These are phyloP conservation scores for Venturia pyrina DNA, from an alignment of 2,329 filamentous ascomycete genomes.

Conservation along the genomic window DNA sequence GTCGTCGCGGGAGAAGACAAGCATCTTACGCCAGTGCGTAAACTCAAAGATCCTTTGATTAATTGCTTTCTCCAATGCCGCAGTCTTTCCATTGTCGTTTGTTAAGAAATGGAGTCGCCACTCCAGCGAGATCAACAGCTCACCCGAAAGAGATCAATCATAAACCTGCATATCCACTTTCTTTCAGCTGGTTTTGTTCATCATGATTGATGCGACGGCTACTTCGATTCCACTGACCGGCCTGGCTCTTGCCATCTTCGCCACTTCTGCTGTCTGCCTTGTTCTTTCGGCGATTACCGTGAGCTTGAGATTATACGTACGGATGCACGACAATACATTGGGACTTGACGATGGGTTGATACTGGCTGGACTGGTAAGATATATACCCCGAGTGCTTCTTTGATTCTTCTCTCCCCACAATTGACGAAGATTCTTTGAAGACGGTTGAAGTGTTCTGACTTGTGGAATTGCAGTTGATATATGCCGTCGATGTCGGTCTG, in stretches of 20 bases:
- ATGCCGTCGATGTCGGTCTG: not conserved
- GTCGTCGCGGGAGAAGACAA: not conserved
- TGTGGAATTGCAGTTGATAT: not conserved
- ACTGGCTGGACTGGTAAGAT: not conserved
- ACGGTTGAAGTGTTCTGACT: not conserved
- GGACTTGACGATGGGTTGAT: not conserved
- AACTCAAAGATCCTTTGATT: not conserved
- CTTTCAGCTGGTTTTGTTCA: not conserved
- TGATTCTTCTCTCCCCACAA: not conserved
- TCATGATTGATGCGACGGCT: not conserved
- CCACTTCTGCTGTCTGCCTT: not conserved
- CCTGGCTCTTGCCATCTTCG: not conserved
- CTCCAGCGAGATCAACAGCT: not conserved
- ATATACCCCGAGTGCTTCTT: not conserved
- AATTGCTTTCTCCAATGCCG: not conserved
- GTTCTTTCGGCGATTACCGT: not conserved
- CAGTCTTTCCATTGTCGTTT: not conserved
- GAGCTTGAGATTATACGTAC: not conserved
- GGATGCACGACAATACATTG: not conserved
- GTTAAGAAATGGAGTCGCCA: not conserved
- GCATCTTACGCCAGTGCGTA: not conserved
- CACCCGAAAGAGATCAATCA: not conserved
- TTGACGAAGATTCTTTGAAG: not conserved
- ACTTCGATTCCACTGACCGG: not conserved
- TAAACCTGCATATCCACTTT: not conserved